These are phyloP conservation scores for Rhodotorula sp. DNA, from an alignment of 1,284 basidiomycete genomes.

Conservation along the genomic window DNA sequence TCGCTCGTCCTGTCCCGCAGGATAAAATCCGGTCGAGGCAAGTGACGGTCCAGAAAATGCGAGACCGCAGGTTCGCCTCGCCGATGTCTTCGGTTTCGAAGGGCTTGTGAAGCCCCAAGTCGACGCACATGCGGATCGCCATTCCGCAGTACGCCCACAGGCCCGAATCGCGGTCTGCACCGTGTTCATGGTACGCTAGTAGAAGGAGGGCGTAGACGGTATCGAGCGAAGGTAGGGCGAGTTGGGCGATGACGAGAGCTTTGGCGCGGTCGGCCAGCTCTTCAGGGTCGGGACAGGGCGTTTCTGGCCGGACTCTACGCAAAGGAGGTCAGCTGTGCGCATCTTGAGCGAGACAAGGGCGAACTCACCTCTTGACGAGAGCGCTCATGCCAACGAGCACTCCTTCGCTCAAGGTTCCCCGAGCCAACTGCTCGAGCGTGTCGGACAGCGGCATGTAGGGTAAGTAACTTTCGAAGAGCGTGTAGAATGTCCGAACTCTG, in stretches of 20 bases:
- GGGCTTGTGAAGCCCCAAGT: conserved; percentile 27
- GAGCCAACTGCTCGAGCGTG: background rate
- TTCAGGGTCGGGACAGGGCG: conserved; percentile 9
- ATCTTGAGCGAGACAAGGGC: background rate
- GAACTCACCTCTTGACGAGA: conserved; percentile 10
- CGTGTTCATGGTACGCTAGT: conserved; percentile 28
- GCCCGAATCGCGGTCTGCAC: conserved; percentile 20
- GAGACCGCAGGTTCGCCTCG: conserved; percentile 10
- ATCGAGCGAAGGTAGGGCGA: conserved; percentile 27
- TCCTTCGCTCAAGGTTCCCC: conserved; percentile 10
- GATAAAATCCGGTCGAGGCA: conserved; percentile 32
- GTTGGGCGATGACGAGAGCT: conserved; percentile 24
- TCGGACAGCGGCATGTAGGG: conserved; percentile 13
- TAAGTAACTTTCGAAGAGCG: conserved; percentile 12
- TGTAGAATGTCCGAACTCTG: conserved; percentile 7
- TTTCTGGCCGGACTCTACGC: conserved; percentile 1
- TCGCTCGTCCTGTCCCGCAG: conserved; percentile 21
- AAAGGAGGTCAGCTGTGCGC: background rate
- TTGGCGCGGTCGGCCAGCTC: conserved; percentile 27
- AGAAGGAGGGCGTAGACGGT: conserved; percentile 24
- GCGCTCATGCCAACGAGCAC: conserved; percentile 6
- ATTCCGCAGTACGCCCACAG: conserved; percentile 28
- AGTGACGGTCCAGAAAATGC: conserved; percentile 24
- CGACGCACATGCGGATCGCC: conserved; percentile 23
- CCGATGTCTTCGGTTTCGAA: conserved; percentile 6